A percentile compares a stretch with the other conserved stretches of the same genome.
phyloP scores from a whole-genome alignment of 139 green algal species.

The Auxenochlorella pyrenoidosa region DNA sequence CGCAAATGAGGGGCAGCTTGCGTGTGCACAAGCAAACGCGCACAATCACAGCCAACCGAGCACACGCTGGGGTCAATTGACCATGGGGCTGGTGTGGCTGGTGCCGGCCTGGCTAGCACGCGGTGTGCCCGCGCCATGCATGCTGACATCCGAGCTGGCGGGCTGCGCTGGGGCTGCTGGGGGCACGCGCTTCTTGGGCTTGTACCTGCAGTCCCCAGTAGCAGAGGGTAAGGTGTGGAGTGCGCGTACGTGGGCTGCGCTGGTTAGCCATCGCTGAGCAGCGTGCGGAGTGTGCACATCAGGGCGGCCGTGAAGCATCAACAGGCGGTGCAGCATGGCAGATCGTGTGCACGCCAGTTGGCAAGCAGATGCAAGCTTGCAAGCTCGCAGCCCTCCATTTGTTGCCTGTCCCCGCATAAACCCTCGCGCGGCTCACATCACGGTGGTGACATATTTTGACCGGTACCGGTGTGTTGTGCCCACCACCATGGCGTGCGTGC shows the following conservation, averaged over 20 bases:
- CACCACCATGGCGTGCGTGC: slow-evolving; percentile 77
- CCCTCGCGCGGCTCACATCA: slow-evolving; percentile 91
- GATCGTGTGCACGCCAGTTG: too few species aligned
- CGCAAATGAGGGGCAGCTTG: too few species aligned
- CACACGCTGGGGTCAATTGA: neutral
- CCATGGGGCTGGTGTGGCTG: slow-evolving; percentile 20
- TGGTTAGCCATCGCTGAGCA: neutral
- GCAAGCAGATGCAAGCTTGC: too few species aligned
- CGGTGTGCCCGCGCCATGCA: slow-evolving; percentile 26
- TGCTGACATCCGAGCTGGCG: slow-evolving; percentile 29
- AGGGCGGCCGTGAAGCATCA: too few species aligned
- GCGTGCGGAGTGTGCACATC: too few species aligned
- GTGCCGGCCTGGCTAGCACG: slow-evolving; percentile 8
- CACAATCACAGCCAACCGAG: too few species aligned
- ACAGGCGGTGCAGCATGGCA: too few species aligned
- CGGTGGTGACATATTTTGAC: slow-evolving; percentile 97
- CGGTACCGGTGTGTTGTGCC: slow-evolving; percentile 94
- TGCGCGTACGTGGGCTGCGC: neutral
- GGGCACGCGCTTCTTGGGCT: slow-evolving; percentile 28
- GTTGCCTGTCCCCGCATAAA: too few species aligned
- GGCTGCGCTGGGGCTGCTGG: slow-evolving; percentile 1
- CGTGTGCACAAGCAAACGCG: too few species aligned
- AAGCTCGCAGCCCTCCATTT: too few species aligned
- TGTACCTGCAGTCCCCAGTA: slow-evolving; percentile 22
- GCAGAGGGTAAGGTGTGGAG: neutral